Evolutionary conservation across 495 filamentous ascomycete species (phyloP).

Genomic region (Tuber calosporum): DNA sequence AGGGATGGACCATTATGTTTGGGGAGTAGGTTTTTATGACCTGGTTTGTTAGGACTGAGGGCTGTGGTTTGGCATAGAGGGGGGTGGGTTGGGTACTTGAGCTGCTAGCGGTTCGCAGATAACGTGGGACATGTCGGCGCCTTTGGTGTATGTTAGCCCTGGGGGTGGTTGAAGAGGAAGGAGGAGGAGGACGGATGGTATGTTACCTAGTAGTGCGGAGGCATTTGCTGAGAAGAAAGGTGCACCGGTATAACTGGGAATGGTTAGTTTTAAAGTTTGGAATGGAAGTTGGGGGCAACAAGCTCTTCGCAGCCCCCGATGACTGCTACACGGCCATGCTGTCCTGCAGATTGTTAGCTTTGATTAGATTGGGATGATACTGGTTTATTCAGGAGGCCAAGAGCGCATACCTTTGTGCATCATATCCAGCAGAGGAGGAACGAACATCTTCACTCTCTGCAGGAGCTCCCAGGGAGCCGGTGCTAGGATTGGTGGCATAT

Average conservation of each 20-base stretch:
- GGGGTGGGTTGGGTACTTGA: constrained; percentile 42
- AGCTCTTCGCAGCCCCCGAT: constrained; percentile 89
- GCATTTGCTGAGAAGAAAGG: constrained; percentile 98
- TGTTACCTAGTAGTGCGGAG: constrained; percentile 60
- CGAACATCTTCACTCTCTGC: constrained; percentile 74
- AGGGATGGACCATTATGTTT: constrained; percentile 95
- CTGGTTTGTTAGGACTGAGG: constrained; percentile 29
- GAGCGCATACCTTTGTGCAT: constrained; percentile 80
- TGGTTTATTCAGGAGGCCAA: not conserved
- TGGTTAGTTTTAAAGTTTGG: constrained; percentile 4
- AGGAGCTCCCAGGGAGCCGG: constrained; percentile 59
- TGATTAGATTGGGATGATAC: constrained; percentile 22
- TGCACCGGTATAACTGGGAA: constrained; percentile 73
- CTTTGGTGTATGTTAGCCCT: constrained; percentile 40
- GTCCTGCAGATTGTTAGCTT: constrained; percentile 51
- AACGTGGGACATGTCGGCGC: constrained; percentile 88
- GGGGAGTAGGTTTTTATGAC: constrained; percentile 98
- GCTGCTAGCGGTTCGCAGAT: constrained; percentile 88
- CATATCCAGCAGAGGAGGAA: constrained; percentile 88
- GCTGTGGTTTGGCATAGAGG: constrained; percentile 29
- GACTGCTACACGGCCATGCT: constrained; percentile 84
- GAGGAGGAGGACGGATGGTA: constrained; percentile 46
- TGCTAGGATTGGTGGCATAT: constrained; percentile 45
- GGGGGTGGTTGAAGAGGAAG: constrained; percentile 20
- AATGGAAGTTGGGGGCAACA: constrained; percentile 19